These are phyloP conservation scores for Dichotomocladium elegans DNA, from an alignment of 371 early-diverging fungal genomes.

Conservation along the genomic window DNA sequence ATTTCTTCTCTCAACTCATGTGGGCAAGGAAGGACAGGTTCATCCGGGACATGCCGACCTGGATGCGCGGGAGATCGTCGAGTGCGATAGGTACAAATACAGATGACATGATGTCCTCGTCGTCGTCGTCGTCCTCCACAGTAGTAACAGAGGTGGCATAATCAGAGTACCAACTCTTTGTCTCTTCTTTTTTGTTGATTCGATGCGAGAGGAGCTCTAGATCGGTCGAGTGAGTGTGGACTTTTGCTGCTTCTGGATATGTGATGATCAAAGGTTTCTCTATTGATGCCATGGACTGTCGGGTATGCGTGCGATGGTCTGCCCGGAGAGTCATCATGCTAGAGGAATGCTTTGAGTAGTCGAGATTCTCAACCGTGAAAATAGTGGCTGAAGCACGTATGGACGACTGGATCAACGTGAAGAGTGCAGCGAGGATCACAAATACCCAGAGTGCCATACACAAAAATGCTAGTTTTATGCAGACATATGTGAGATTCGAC, in stretches of 20 bases:
- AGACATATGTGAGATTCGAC: neutral
- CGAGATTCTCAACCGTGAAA: constrained; percentile 8
- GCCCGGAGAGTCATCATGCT: neutral
- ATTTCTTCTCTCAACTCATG: too few species aligned
- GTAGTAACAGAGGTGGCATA: neutral
- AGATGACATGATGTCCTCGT: neutral
- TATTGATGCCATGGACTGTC: neutral
- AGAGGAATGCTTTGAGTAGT: neutral
- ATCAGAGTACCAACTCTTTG: neutral
- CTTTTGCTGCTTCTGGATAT: constrained; percentile 1
- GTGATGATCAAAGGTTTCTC: constrained; percentile 1
- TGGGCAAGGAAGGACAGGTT: constrained; percentile 7
- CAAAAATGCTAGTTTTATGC: constrained; percentile 4
- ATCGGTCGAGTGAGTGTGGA: neutral
- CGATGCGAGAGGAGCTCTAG: neutral
- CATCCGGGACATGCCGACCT: constrained; percentile 16
- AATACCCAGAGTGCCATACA: constrained; percentile 11
- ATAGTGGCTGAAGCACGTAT: constrained; percentile 3
- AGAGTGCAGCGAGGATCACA: constrained; percentile 6
- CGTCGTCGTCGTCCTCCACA: neutral
- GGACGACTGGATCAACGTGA: constrained; percentile 3
- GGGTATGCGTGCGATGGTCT: neutral
- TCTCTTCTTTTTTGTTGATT: neutral
- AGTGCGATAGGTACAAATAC: constrained; percentile 6
- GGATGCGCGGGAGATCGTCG: constrained; percentile 15